Percentiles rank a stretch among this genome's conserved stretches.
phyloP scores from a whole-genome alignment of 768 basidiomycete genomes.

The Lentinula aciculospora region DNA sequence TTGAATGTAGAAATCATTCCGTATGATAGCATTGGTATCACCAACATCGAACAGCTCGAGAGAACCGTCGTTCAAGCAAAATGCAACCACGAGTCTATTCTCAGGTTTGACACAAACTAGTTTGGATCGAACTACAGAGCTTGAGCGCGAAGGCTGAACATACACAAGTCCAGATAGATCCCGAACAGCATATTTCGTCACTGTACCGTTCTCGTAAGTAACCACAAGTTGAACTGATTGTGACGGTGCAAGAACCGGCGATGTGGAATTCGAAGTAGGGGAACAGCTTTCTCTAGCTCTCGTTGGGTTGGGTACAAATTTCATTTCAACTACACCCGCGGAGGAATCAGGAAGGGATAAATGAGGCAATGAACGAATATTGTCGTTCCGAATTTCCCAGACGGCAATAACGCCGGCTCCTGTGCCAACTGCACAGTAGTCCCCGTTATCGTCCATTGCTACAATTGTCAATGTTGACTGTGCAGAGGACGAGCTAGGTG shows the following conservation, averaged over 20 bases:
- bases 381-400: constrained; percentile 47
- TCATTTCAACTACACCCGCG: constrained; percentile 49
- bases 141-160: constrained; percentile 37
- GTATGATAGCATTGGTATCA: constrained; percentile 33
- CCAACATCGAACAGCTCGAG: constrained; percentile 56
- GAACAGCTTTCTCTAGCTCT: constrained; percentile 11
- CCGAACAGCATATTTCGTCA: constrained; percentile 46
- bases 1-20: constrained; percentile 42
- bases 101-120: constrained; percentile 44
- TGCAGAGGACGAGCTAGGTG: constrained; percentile 41
- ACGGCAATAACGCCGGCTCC: constrained; percentile 57
- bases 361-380: constrained; percentile 31
- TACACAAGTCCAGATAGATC: constrained; percentile 25
- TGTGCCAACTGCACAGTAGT: constrained; percentile 69
- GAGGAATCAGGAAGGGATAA: constrained; percentile 35
- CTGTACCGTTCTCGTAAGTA: constrained; percentile 55
- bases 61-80: constrained; percentile 60
- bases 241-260: constrained; percentile 21
- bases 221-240: constrained; percentile 33
- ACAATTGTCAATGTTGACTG: constrained; percentile 53
- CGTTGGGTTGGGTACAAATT: constrained; percentile 31
- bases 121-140: constrained; percentile 39
- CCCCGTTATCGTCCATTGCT: constrained; percentile 55
- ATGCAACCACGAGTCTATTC: constrained; percentile 46
- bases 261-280: constrained; percentile 25